Evolutionary conservation across 805 yeast species (phyloP).

Genomic region (Wickerhamomyces alni): DNA sequence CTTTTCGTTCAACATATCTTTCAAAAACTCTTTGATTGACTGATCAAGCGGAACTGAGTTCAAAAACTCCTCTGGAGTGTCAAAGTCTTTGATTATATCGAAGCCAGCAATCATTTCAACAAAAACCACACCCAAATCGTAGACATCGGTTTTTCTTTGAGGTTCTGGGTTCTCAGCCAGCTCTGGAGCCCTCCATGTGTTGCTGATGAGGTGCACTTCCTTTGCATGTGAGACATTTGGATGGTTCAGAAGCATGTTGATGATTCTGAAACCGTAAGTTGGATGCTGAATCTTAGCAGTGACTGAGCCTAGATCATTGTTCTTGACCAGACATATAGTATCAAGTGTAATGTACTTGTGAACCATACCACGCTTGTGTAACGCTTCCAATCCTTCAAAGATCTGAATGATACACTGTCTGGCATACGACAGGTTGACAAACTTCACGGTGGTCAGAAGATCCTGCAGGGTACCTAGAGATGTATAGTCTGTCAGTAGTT

Average conservation of each 20-base stretch:
- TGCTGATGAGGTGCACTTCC: slow-evolving; percentile 17
- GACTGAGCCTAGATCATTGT: slow-evolving; percentile 46
- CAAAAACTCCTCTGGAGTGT: slow-evolving; percentile 62
- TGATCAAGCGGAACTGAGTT: slow-evolving; percentile 40
- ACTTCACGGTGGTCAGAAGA: slow-evolving; percentile 59
- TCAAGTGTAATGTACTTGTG: slow-evolving; percentile 66
- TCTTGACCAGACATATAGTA: slow-evolving; percentile 48
- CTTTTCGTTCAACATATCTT: slow-evolving; percentile 56
- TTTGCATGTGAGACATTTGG: slow-evolving; percentile 26
- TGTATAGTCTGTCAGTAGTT: slow-evolving; percentile 62
- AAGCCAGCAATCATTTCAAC: slow-evolving; percentile 59
- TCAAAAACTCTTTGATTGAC: slow-evolving; percentile 59
- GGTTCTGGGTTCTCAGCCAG: slow-evolving; percentile 38
- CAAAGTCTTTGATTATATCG: slow-evolving; percentile 45
- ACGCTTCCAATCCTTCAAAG: slow-evolving; percentile 74
- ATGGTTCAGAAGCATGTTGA: slow-evolving; percentile 32
- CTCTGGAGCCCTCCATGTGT: slow-evolving; percentile 81
- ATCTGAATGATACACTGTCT: slow-evolving; percentile 86
- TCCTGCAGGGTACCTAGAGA: slow-evolving; percentile 55
- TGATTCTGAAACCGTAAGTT: slow-evolving; percentile 47
- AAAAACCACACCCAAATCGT: slow-evolving; percentile 85
- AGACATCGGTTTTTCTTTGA: slow-evolving; percentile 81
- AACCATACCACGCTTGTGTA: slow-evolving; percentile 79
- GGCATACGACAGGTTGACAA: slow-evolving; percentile 66
- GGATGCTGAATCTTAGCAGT: slow-evolving; percentile 55